Evolutionary conservation across 768 basidiomycete species (phyloP).

Genomic region (Naganishia randhawae): DNA sequence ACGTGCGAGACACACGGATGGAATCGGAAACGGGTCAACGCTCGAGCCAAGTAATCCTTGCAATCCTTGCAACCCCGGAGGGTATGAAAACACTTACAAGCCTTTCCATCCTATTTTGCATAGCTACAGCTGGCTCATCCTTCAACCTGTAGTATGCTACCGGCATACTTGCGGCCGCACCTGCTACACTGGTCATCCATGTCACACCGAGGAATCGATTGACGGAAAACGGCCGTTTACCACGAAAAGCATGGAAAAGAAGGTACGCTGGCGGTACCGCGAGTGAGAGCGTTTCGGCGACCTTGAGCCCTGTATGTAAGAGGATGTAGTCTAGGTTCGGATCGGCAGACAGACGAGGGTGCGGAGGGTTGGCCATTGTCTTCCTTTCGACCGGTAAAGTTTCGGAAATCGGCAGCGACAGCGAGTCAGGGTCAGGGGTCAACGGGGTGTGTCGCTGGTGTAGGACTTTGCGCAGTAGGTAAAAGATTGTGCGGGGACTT

Average conservation of each 20-base stretch:
- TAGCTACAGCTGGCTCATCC: conserved; percentile 35
- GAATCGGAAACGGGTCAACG: background rate
- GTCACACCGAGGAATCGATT: conserved; percentile 34
- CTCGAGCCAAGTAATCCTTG: background rate
- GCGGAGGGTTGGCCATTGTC: conserved; percentile 25
- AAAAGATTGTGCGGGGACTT: no score
- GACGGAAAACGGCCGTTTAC: conserved; percentile 36
- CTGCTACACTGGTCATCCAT: conserved; percentile 29
- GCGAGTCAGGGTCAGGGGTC: background rate
- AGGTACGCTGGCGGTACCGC: conserved; percentile 43
- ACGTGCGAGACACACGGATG: background rate
- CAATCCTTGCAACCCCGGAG: background rate
- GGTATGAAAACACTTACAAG: conserved; percentile 35
- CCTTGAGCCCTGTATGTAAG: conserved; percentile 41
- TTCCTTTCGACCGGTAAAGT: background rate
- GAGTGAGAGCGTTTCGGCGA: conserved; percentile 41
- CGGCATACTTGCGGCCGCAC: conserved; percentile 33
- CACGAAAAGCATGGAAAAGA: conserved; percentile 15
- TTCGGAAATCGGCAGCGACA: background rate
- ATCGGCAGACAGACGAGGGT: conserved; percentile 21
- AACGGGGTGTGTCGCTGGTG: background rate
- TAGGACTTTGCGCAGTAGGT: background rate
- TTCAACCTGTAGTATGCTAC: conserved; percentile 35
- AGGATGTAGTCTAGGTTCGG: conserved; percentile 36
- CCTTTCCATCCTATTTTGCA: conserved; percentile 35